phyloP scores from a whole-genome alignment of 306 rosid species.

The Castanea crenata region DNA sequence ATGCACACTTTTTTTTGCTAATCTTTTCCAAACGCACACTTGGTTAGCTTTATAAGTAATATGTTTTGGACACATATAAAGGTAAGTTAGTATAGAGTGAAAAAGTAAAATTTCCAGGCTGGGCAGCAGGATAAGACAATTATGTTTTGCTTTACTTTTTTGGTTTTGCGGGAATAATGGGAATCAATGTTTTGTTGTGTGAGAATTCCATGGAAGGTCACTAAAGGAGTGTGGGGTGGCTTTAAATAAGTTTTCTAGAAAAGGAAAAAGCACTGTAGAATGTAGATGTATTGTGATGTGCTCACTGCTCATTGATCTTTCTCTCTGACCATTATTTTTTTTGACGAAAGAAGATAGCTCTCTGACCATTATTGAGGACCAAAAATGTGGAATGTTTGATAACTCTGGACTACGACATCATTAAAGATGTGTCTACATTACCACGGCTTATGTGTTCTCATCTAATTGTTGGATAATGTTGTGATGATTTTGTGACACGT shows the following conservation, averaged over 20 bases:
- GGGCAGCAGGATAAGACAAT: not conserved
- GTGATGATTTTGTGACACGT: not conserved
- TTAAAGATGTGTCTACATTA: not conserved
- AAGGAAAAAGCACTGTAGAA: not conserved
- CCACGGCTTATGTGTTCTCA: not conserved
- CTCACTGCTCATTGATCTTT: not conserved
- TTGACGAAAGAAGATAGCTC: not conserved
- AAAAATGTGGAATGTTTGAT: not conserved
- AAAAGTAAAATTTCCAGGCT: not conserved
- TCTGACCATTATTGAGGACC: not conserved
- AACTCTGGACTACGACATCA: not conserved
- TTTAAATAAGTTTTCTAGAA: not conserved
- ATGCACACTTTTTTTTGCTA: not conserved
- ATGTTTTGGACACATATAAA: not conserved
- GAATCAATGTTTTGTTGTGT: not conserved
- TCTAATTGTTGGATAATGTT: not conserved
- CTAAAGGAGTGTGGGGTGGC: not conserved
- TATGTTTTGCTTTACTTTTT: not conserved
- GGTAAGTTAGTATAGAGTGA: not conserved
- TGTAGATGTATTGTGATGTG: not conserved
- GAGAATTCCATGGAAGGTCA: not conserved
- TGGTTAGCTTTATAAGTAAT: not conserved
- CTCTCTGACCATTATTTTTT: not conserved
- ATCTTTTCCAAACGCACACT: not conserved
- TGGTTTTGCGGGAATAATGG: not conserved